Evolutionary conservation across 768 basidiomycete species (phyloP).

Genomic region (Fomitopsis pulvina): DNA sequence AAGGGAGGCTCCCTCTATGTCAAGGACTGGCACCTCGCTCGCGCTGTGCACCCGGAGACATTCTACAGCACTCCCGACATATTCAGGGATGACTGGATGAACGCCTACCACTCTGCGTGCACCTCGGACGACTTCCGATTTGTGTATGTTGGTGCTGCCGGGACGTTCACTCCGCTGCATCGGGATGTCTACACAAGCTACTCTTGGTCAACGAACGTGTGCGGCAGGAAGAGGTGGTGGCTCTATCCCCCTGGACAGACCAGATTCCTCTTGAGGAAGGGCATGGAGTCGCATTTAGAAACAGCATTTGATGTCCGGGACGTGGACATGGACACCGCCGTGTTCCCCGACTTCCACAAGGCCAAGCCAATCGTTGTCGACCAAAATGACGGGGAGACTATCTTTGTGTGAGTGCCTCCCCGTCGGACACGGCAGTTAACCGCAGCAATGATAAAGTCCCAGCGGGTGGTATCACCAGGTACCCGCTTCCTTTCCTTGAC

Average conservation of each 20-base stretch:
- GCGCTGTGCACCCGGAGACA: neutral
- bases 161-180: conserved; percentile 24
- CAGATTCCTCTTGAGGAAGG: conserved; percentile 13
- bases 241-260: conserved; percentile 23
- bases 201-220: conserved; percentile 25
- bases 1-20: conserved; percentile 17
- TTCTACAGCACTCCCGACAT: conserved; percentile 23
- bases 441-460: conserved; percentile 10
- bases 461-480: conserved; percentile 25
- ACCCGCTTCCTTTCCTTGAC: neutral
- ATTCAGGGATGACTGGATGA: conserved; percentile 27
- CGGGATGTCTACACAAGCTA: conserved; percentile 25
- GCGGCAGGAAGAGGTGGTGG: conserved; percentile 24
- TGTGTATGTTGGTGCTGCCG: conserved; percentile 21
- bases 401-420: conserved; percentile 21
- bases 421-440: neutral
- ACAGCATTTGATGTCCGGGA: conserved; percentile 18
- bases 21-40: conserved; percentile 25
- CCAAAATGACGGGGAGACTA: conserved; percentile 21
- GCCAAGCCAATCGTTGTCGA: conserved; percentile 17
- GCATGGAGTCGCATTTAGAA: conserved; percentile 11
- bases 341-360: conserved; percentile 12
- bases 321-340: conserved; percentile 9
- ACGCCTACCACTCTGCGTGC: conserved; percentile 20
- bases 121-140: conserved; percentile 25